Evolutionary conservation across 805 yeast species (phyloP), one percentile per base, ranked within the genome.

Genomic region (Starmerella stigmatis): DNA sequence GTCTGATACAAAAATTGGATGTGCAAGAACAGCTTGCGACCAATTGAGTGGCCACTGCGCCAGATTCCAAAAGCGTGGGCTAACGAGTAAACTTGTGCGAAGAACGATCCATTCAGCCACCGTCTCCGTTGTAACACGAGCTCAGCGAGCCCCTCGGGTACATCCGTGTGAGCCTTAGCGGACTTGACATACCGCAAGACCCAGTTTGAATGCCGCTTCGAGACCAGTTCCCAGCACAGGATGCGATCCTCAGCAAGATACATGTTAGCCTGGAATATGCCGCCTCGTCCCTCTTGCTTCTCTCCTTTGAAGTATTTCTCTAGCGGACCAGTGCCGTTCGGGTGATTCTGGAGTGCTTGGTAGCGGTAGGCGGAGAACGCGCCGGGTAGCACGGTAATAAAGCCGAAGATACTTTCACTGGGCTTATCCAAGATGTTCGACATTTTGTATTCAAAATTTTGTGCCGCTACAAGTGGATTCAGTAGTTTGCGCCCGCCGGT

Each of bases 241-340:
- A 89, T 86, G 64, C 97, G 76, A 65, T 92, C 98, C 65, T 89
- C 97, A 6, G 98, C 98, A 45, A 89, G 72, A 63, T 88, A 92
- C 97, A 92, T 89, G 62, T 89, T 89, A 3, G 95, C 81, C 30
- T 89, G 84, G 69, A 89, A 92, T 43, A 89, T 78, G 35, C 95
- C 94, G 34, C 77, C 75, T 25, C 69, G 68, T 47, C 79, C 80
- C 48, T 76, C 81, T 52, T 88, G 69, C 47, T 79, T 81, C 63
- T 89, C 96, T 53, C 97, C 97, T 63, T 86, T 84, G 64, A 92
- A 81, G 61, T 89, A 89, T 61, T 86, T 84, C 48, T 80, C 85
- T 48, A 89, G 65, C 3, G 98, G 98, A 1, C 85, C 86, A 32
- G 75, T 74, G 5, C 96, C 96, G 50, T 76, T 70, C 9, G 73